These are phyloP conservation scores for Cynanchum wilfordii DNA, from an alignment of 257 asterid genomes.

Conservation along the genomic window DNA sequence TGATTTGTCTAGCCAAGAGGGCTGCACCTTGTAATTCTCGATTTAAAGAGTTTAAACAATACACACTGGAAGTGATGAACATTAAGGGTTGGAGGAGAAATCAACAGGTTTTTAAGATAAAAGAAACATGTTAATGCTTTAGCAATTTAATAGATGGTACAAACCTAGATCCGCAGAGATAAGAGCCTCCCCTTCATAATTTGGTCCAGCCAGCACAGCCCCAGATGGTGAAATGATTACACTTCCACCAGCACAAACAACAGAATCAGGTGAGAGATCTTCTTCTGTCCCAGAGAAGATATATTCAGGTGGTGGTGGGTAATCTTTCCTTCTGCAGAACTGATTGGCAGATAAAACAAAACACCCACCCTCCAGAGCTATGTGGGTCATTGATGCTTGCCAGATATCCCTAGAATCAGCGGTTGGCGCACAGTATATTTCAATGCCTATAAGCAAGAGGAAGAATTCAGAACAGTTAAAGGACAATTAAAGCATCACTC, in stretches of 20 bases:
- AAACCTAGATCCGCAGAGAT: conserved; percentile 90
- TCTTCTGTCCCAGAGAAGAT: conserved; percentile 63
- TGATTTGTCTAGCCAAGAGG: neutral
- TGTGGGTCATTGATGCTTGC: conserved; percentile 97
- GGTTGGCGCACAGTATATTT: conserved; percentile 94
- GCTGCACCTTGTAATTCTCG: neutral
- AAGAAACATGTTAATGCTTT: neutral
- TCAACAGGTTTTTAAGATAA: neutral
- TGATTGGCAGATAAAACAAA: conserved; percentile 93
- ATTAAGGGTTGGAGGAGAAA: neutral
- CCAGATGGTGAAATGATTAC: conserved; percentile 91
- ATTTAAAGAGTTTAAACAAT: too few species aligned
- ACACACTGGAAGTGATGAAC: neutral
- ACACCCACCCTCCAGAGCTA: conserved; percentile 96
- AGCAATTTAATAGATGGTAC: neutral
- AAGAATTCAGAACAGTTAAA: conserved; percentile 5
- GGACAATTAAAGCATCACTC: neutral
- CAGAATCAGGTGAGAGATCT: conserved; percentile 72
- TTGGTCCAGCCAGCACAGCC: conserved; percentile 85
- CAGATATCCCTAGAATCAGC: conserved; percentile 90
- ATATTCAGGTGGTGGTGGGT: conserved; percentile 92
- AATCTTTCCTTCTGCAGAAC: conserved; percentile 86
- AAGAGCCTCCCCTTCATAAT: conserved; percentile 88
- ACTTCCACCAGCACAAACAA: conserved; percentile 95
- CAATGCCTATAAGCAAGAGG: conserved; percentile 50